These are phyloP conservation scores for Astrephomene gubernaculifera DNA, from an alignment of 139 green algal genomes.

Conservation along the genomic window DNA sequence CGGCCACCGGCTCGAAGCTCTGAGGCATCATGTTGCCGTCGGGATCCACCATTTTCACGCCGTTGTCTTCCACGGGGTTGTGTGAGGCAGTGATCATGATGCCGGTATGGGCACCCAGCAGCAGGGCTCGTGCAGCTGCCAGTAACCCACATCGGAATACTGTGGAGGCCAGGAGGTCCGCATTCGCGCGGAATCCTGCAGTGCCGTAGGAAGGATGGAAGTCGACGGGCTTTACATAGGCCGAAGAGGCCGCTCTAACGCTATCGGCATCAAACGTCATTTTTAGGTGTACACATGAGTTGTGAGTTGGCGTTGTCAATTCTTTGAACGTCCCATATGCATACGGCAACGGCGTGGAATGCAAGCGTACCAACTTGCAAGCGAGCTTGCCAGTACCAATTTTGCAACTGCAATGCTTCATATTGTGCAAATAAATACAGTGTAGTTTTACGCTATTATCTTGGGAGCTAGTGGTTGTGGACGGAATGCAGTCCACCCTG, in stretches of 20 bases:
- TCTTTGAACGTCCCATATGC: too few relatives aligned
- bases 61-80: slow-evolving; percentile 95
- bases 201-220: slow-evolving; percentile 87
- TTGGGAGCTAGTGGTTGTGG: background rate
- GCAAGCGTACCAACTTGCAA: too few relatives aligned
- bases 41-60: slow-evolving; percentile 95
- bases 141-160: slow-evolving; percentile 91
- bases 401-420: too few relatives aligned
- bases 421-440: too few relatives aligned
- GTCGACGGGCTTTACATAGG: slow-evolving; percentile 38
- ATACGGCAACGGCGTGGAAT: too few relatives aligned
- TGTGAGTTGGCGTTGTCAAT: too few relatives aligned
- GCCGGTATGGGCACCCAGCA: slow-evolving; percentile 68
- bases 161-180: slow-evolving; percentile 80
- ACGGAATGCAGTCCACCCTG: slow-evolving; percentile 23
- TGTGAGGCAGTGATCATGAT: slow-evolving; percentile 98
- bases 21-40: slow-evolving; percentile 82
- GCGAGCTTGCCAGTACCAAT: too few relatives aligned
- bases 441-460: too few relatives aligned
- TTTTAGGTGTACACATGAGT: too few relatives aligned
- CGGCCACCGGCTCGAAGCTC: slow-evolving; percentile 74
- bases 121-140: slow-evolving; percentile 73
- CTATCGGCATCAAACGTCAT: slow-evolving; percentile 7
- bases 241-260: slow-evolving; percentile 12
- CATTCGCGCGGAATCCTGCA: slow-evolving; percentile 89